These are phyloP conservation scores for Pseudofabraea citricarpa DNA, from an alignment of 2,329 filamentous ascomycete genomes.

Conservation along the genomic window DNA sequence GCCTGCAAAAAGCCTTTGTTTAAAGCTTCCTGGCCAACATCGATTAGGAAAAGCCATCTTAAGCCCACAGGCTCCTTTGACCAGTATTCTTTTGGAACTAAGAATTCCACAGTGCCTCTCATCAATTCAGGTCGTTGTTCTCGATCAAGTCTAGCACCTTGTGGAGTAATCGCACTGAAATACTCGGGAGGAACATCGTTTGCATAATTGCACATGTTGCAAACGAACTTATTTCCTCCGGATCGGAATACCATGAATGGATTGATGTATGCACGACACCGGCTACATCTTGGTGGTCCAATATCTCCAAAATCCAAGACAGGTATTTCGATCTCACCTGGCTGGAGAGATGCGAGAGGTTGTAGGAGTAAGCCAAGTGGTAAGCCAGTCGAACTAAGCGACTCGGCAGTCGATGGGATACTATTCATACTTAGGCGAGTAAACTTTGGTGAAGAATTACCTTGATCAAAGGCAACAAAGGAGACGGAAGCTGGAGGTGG, in stretches of 20 bases:
- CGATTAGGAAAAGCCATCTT: slow-evolving; percentile 85
- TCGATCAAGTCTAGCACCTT: slow-evolving; percentile 82
- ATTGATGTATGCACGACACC: slow-evolving; percentile 96
- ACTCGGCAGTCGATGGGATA: slow-evolving; percentile 79
- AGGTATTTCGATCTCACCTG: slow-evolving; percentile 82
- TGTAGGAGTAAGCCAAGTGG: slow-evolving; percentile 87
- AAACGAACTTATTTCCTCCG: slow-evolving; percentile 94
- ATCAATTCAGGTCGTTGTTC: slow-evolving; percentile 85
- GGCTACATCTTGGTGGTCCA: slow-evolving; percentile 84
- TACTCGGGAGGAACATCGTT: slow-evolving; percentile 93
- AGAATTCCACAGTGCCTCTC: slow-evolving; percentile 89
- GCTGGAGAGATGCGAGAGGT: slow-evolving; percentile 75
- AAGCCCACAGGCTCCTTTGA: slow-evolving; percentile 87
- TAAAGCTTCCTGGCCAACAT: slow-evolving; percentile 86
- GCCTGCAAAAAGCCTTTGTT: slow-evolving; percentile 88
- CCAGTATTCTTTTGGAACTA: slow-evolving; percentile 98
- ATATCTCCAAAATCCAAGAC: slow-evolving; percentile 91
- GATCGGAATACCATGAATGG: slow-evolving; percentile 97
- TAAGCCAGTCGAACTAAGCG: slow-evolving; percentile 72
- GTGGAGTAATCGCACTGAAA: slow-evolving; percentile 84
- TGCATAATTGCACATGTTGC: slow-evolving; percentile 96
- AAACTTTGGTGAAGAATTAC: slow-evolving; percentile 93
- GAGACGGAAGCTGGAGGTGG: slow-evolving; percentile 85
- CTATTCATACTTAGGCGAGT: slow-evolving; percentile 89
- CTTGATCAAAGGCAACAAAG: slow-evolving; percentile 92